Evolutionary conservation across 2,329 filamentous ascomycete species (phyloP), one percentile per base, ranked within the genome.

Genomic region (Lachnellula subtilissima): DNA sequence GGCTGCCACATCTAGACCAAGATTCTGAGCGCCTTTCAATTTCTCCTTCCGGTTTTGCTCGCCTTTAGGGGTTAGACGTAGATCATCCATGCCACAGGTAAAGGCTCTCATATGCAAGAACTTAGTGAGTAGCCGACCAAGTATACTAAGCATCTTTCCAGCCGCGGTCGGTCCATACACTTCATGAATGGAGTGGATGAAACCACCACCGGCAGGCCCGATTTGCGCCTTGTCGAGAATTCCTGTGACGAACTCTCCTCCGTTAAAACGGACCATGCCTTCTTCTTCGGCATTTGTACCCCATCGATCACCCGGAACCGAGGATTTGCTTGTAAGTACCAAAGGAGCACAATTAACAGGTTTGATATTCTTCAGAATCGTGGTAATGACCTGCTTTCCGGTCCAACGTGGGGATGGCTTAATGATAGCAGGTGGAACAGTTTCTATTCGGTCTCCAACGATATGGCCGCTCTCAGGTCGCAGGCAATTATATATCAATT

Each of bases 181-280:
- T 69, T 99, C 94, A 68, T 99, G 93, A 22, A 97, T 83, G 2
- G 91, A 86, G 70, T 99, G 94, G 57, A 99, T 85, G 46, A 99
- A 79, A 60, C 94, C 94, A 52, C 92, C 92, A 32, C 85, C 84
- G 57, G 84, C 88, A 39, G 92, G 91, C 53, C 94, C 94, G 56
- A 99, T 88, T 65, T 99, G 94, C 42, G 89, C 87, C 75, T 99
- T 99, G 72, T 99, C 95, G 28, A 99, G 80, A 65, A 99, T 95
- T 65, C 94, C 94, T 48, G 85, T 88, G 48, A 97, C 80, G 63
- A 97, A 84, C 64, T 96, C 89, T 49, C 94, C 93, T 64, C 94
- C 86, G 61, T 89, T 85, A 72, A 99, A 87, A 19, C 92, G 79
- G 35, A 99, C 91, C 1, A 78, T 74, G 22, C 86, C 88, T 71